Conservation (phyloP, 805 yeast species). For the Ogataea corticis region DNA sequence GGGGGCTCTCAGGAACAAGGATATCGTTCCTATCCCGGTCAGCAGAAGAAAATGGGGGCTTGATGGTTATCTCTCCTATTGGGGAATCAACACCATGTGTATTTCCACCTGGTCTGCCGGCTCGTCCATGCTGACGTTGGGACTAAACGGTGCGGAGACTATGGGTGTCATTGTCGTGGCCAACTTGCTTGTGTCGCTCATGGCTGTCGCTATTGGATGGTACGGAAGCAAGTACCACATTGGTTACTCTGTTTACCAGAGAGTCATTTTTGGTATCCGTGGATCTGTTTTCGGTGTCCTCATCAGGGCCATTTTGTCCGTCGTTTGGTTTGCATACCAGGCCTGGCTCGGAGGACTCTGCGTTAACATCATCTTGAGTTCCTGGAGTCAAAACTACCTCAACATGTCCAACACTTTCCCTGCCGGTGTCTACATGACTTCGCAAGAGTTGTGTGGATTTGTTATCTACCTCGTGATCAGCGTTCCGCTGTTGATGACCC, state of each 20-base stretch:
- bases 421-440: conserved; percentile 39
- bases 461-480: conserved; percentile 45
- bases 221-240: conserved; percentile 51
- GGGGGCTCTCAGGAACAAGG: conserved; percentile 17
- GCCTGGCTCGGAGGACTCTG: conserved; percentile 49
- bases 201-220: conserved; percentile 45
- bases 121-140: conserved; percentile 43
- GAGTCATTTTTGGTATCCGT: conserved; percentile 45
- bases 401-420: conserved; percentile 42
- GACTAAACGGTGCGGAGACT: conserved; percentile 15
- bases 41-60: conserved; percentile 45
- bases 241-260: conserved; percentile 45
- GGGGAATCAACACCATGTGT: conserved; percentile 25
- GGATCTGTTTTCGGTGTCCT: conserved; percentile 44
- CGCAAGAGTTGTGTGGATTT: conserved; percentile 44
- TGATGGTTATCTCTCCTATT: conserved; percentile 39
- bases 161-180: conserved; percentile 40
- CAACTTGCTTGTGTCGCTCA: conserved; percentile 41
- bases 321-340: conserved; percentile 48
- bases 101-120: conserved; percentile 41
- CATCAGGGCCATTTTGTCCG: conserved; percentile 43
- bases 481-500: conserved; percentile 40
- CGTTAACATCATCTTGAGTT: conserved; percentile 39
- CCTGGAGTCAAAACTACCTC: conserved; percentile 41
- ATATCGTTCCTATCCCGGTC: conserved; percentile 44